A percentile compares a stretch with the other conserved stretches of the same genome.
Conservation (phyloP, 805 yeast genomes). For the Suhomyces sp. region DNA sequence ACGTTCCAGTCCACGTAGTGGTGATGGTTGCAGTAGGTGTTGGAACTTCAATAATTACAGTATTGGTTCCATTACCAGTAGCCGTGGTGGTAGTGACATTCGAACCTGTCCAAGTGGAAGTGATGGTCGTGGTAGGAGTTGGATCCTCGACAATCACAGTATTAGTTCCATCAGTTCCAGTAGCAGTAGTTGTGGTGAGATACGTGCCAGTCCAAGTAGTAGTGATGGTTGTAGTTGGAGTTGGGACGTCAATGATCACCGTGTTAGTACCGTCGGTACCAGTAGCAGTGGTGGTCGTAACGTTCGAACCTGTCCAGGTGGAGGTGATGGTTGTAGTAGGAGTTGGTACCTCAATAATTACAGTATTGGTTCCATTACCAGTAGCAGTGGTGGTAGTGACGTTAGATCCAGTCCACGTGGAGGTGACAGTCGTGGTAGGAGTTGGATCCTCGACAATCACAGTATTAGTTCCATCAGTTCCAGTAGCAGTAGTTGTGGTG, state of each 20-base stretch:
- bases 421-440: slow-evolving; percentile 8
- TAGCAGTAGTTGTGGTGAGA: slow-evolving; percentile 18
- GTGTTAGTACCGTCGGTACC: slow-evolving; percentile 9
- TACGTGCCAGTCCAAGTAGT: slow-evolving; percentile 18
- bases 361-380: slow-evolving; percentile 5
- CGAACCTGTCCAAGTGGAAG: slow-evolving; percentile 8
- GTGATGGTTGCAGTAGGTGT: slow-evolving; percentile 9
- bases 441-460: slow-evolving; percentile 12
- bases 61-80: slow-evolving; percentile 10
- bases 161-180: not conserved
- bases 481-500: slow-evolving; percentile 15
- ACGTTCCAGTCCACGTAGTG: not conserved
- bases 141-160: slow-evolving; percentile 15
- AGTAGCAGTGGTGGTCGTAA: slow-evolving; percentile 5
- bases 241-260: slow-evolving; percentile 12
- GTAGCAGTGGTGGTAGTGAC: slow-evolving; percentile 7
- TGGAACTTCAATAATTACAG: slow-evolving; percentile 14
- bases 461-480: slow-evolving; percentile 10
- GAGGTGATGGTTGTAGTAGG: slow-evolving; percentile 8
- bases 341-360: slow-evolving; percentile 9
- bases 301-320: slow-evolving; percentile 6
- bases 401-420: slow-evolving; percentile 7
- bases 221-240: slow-evolving; percentile 10
- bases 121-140: slow-evolving; percentile 6
- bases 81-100: slow-evolving; percentile 3